Evolutionary conservation across 2,329 filamentous ascomycete species (phyloP).

Genomic region (Aspergillus clavatus): DNA sequence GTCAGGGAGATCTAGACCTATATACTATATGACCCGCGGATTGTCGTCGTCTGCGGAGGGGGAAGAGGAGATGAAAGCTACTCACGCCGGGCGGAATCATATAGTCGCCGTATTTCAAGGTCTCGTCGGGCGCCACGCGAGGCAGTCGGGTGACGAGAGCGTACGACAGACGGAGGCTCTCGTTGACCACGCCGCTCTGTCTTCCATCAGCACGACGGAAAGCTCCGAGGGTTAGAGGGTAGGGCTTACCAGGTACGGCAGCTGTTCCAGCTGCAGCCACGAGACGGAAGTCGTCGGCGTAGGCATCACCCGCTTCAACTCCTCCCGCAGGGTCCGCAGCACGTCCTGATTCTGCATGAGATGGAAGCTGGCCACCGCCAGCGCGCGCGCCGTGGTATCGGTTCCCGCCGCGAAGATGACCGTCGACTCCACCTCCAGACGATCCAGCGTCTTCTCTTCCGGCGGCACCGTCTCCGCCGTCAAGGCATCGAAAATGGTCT

Average conservation of each 20-base stretch:
- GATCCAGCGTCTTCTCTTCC: constrained; percentile 33
- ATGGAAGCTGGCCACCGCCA: constrained; percentile 31
- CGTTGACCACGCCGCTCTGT: constrained; percentile 10
- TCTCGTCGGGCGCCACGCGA: constrained; percentile 5
- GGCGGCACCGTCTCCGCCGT: constrained; percentile 31
- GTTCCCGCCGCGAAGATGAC: constrained; percentile 32
- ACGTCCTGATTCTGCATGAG: constrained; percentile 19
- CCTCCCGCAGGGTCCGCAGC: constrained; percentile 18
- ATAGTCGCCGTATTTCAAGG: constrained; percentile 9
- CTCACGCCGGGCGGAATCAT: constrained; percentile 22
- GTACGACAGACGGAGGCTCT: constrained; percentile 8
- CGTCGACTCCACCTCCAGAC: constrained; percentile 30
- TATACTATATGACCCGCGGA: neutral
- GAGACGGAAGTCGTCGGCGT: constrained; percentile 16
- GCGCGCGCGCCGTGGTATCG: constrained; percentile 31
- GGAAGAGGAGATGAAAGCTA: neutral
- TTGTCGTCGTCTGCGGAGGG: neutral
- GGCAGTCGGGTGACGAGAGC: constrained; percentile 6
- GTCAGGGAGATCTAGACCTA: neutral
- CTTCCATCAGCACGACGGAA: neutral
- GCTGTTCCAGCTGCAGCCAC: constrained; percentile 31
- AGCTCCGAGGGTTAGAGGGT: neutral
- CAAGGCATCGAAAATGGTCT: constrained; percentile 28
- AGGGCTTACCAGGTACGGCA: constrained; percentile 35
- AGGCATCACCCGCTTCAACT: constrained; percentile 26